Evolutionary conservation across 202 grass and related monocot genomes (phyloP).

Genomic region (Eragrostis tef): DNA sequence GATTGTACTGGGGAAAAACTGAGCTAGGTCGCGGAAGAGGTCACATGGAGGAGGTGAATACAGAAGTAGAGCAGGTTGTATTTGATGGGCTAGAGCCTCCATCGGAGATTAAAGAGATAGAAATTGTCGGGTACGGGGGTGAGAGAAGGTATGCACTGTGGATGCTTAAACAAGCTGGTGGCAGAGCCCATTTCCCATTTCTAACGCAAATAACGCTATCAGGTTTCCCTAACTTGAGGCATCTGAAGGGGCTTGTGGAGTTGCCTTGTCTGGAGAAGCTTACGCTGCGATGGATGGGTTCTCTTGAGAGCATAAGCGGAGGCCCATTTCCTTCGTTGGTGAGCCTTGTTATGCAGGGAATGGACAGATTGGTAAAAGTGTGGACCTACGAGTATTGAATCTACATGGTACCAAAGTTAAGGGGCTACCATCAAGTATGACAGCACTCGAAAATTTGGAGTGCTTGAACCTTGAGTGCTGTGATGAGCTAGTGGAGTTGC

Average conservation of each 20-base stretch:
- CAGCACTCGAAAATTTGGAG: background rate
- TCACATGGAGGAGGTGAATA: background rate
- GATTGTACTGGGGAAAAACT: no score
- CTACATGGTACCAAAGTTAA: background rate
- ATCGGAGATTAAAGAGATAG: background rate
- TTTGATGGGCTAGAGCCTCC: slow-evolving; percentile 11
- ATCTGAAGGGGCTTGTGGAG: slow-evolving; percentile 9
- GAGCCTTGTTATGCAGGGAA: accelerated
- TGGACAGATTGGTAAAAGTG: background rate
- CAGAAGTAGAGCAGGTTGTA: background rate
- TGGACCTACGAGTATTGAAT: background rate
- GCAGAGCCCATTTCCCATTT: background rate
- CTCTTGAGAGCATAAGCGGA: background rate
- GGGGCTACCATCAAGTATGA: background rate
- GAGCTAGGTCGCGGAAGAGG: no score
- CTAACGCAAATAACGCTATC: background rate
- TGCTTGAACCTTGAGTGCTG: background rate
- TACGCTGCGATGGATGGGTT: background rate
- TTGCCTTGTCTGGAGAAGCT: background rate
- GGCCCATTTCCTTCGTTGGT: slow-evolving; percentile 31
- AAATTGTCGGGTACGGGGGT: background rate
- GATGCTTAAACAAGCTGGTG: slow-evolving; percentile 14
- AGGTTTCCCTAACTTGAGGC: background rate
- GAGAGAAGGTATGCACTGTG: background rate
- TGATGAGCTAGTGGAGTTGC: background rate